These are phyloP conservation scores for Camelina hispida DNA, from an alignment of 345 rosid genomes.

Conservation along the genomic window DNA sequence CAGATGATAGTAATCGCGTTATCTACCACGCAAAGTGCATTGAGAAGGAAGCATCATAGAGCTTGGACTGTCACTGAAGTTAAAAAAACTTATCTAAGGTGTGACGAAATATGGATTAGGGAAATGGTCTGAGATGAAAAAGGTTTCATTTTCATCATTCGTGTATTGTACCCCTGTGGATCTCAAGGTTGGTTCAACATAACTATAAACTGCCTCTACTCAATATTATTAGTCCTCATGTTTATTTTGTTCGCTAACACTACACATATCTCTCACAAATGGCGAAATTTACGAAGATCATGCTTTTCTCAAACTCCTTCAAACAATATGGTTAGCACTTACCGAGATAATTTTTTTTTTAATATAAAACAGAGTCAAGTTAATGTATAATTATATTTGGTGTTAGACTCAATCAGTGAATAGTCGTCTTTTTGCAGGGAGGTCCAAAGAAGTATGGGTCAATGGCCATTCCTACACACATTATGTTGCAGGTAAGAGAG, in stretches of 20 bases:
- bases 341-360: constrained; percentile 10
- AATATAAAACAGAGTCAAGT: background rate
- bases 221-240: background rate
- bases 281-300: constrained; percentile 93
- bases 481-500: constrained; percentile 75
- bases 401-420: background rate
- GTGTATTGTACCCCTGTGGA: constrained; percentile 85
- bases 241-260: background rate
- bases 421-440: constrained; percentile 49
- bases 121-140: constrained; percentile 93
- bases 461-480: constrained; percentile 64
- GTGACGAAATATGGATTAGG: constrained; percentile 90
- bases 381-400: background rate
- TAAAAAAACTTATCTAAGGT: constrained; percentile 76
- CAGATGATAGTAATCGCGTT: constrained; percentile 51
- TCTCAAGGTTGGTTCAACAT: constrained; percentile 73
- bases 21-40: constrained; percentile 63
- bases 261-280: constrained; percentile 50
- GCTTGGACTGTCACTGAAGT: constrained; percentile 96
- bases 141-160: constrained; percentile 74
- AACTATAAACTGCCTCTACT: background rate
- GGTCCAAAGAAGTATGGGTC: constrained; percentile 65
- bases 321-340: constrained; percentile 61
- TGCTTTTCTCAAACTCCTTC: constrained; percentile 65
- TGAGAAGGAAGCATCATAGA: constrained; percentile 88